Evolutionary conservation across 306 rosid genomes (phyloP).

Genomic region (Aeschynomene evenia): DNA sequence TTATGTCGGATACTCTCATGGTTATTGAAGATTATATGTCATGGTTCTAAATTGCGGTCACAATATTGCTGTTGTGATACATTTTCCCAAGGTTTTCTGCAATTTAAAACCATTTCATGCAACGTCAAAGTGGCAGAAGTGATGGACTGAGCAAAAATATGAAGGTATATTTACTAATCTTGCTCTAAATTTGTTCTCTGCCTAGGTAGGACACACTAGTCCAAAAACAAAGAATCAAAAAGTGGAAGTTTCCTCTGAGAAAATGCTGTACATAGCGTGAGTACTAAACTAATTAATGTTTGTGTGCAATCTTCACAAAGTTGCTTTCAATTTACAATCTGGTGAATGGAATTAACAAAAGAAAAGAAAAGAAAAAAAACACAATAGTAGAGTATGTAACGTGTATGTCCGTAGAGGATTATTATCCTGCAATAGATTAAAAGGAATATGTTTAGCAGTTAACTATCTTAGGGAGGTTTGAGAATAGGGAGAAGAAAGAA

Average conservation of each 20-base stretch:
- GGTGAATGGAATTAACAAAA: neutral
- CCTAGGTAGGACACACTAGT: neutral
- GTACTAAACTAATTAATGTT: conserved; percentile 19
- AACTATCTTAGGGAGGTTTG: neutral
- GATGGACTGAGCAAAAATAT: neutral
- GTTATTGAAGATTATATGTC: conserved; percentile 52
- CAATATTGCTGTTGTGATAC: too few species aligned
- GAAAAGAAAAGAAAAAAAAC: neutral
- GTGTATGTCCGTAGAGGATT: too few species aligned
- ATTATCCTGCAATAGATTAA: too few species aligned
- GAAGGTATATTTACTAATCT: neutral
- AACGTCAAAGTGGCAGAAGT: conserved; percentile 5
- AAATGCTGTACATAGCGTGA: conserved; percentile 10
- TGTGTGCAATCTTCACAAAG: conserved; percentile 3
- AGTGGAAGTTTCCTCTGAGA: neutral
- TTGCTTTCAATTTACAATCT: neutral
- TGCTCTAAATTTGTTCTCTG: neutral
- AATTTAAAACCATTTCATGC: too few species aligned
- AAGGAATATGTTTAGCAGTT: too few species aligned
- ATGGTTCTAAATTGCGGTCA: too few species aligned
- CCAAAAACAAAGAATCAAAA: neutral
- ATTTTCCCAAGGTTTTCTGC: too few species aligned
- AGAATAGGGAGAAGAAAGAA: too few species aligned
- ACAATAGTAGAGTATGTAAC: too few species aligned
- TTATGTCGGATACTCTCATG: conserved; percentile 60